Base-by-base conservation (phyloP, 2,329 filamentous ascomycete genomes). In the Rhynchosporium agropyri region DNA sequence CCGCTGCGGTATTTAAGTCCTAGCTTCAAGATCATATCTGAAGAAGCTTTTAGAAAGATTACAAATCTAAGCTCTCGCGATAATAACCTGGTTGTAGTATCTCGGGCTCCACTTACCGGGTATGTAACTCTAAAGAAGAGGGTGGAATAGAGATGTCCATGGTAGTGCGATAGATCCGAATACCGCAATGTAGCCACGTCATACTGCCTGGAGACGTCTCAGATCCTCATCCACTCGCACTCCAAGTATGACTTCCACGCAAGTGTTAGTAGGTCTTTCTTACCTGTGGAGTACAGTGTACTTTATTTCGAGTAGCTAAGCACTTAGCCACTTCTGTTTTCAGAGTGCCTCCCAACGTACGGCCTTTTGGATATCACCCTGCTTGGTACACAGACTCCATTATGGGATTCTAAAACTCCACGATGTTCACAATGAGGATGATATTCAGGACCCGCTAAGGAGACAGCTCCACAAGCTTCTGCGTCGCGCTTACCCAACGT, bases 161-260 rank as follows among this genome's bases (percentile, higher is more conserved):
- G 78, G 74, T 77, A 75, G 51, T 54, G 40, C 8, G 51, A 28
- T 4, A 28, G 9, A 8, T 12, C n/a, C 28, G 1, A 15, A 10
- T 20, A 9, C 4, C 13, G 3, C 3, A 15, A 9, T 28, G 10
- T 29, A 29, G 12, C 10, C 3, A 15, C 10, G 5, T 8, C 3
- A 15, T 3, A 26, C 36, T 54, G 12, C 38, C n/a, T 15, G 2
- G n/a, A 26, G 33, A 53, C 33, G 28, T 42, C 8, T 15, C 36
- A 54, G 51, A 61, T 77, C 76, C 4, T 76, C 72, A 45, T 71
- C 5, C 72, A 67, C 1, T 74, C 72, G 4, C 70, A 74, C 46
- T 80, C 79, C 66, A 79, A 78, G 68, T 76, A 74, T 62, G 77
- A 79, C 66, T 78, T 78, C 55, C 69, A 77, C 53, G 77, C 70